Percentiles rank a stretch among this genome's conserved stretches.
Evolutionary conservation across 257 asterid genomes (phyloP).

Genomic region (Plectranthus barbatus): DNA sequence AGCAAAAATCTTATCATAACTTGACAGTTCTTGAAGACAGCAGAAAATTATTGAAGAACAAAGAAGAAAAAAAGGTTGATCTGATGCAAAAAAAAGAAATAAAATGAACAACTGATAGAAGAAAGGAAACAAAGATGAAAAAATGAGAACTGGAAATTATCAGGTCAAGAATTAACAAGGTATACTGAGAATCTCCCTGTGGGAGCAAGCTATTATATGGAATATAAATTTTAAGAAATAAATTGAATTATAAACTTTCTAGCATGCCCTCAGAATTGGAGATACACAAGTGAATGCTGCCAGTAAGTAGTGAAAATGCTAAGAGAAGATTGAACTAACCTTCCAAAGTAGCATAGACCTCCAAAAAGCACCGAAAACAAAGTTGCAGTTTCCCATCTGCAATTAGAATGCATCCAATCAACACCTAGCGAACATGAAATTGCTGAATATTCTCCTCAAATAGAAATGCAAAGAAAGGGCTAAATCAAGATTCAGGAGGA

Average conservation of each 20-base stretch:
- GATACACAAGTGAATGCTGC: not conserved
- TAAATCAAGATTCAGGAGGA: not conserved
- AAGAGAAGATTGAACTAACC: conserved; percentile 31
- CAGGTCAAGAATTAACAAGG: not conserved
- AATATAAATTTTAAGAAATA: not conserved
- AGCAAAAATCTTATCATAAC: conserved; percentile 11
- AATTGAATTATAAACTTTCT: not conserved
- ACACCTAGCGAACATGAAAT: conserved; percentile 52
- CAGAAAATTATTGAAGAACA: too few species aligned
- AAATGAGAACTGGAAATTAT: not conserved
- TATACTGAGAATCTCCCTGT: not conserved
- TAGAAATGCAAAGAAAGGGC: not conserved
- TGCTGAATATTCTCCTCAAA: conserved; percentile 24
- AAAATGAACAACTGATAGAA: not conserved
- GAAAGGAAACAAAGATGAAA: not conserved
- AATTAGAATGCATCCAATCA: conserved; percentile 76
- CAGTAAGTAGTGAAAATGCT: not conserved
- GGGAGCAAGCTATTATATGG: not conserved
- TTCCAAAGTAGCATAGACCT: conserved; percentile 82
- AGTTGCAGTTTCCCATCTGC: conserved; percentile 96
- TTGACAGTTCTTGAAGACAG: not conserved
- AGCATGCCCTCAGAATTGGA: not conserved
- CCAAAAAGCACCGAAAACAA: conserved; percentile 74
- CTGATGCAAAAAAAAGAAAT: not conserved
- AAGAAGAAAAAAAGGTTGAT: not conserved